phyloP scores from a whole-genome alignment of 1,139 yeast genomes.

The Diutina neorugosa region DNA sequence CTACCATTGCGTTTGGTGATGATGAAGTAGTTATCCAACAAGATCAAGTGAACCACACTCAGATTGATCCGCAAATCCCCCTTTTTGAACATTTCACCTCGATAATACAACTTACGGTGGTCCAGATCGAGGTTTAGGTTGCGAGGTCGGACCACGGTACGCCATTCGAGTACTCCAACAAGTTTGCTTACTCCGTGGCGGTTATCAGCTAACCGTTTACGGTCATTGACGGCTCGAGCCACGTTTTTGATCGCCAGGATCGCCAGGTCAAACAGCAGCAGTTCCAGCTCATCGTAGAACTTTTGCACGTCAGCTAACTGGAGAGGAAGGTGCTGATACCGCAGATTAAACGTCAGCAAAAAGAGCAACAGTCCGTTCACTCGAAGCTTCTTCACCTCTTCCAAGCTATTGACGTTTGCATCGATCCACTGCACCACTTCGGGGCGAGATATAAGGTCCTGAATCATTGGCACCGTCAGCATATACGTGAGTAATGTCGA shows the following conservation, averaged over 20 bases:
- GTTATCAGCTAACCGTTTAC: slow-evolving; percentile 45
- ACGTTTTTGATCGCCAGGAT: slow-evolving; percentile 27
- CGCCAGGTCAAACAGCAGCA: slow-evolving; percentile 40
- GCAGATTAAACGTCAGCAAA: slow-evolving; percentile 65
- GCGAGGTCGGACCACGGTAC: slow-evolving; percentile 22
- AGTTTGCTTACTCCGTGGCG: slow-evolving; percentile 35
- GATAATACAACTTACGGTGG: slow-evolving; percentile 42
- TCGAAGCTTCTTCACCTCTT: slow-evolving; percentile 30
- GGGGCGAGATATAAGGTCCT: slow-evolving; percentile 24
- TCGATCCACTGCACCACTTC: slow-evolving; percentile 37
- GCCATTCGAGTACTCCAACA: slow-evolving; percentile 39
- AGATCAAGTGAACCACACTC: slow-evolving; percentile 38
- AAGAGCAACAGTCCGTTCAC: slow-evolving; percentile 50
- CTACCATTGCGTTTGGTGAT: slow-evolving; percentile 42
- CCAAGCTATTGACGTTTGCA: slow-evolving; percentile 25
- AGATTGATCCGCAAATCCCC: slow-evolving; percentile 51
- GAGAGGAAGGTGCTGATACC: slow-evolving; percentile 60
- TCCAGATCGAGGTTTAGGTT: slow-evolving; percentile 44
- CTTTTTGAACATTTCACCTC: slow-evolving; percentile 52
- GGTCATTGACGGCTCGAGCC: slow-evolving; percentile 31
- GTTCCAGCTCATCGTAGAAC: slow-evolving; percentile 40
- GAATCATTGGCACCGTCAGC: slow-evolving; percentile 20
- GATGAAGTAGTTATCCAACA: slow-evolving; percentile 62
- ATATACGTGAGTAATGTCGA: slow-evolving; percentile 51
- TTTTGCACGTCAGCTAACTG: slow-evolving; percentile 49